Conservation (phyloP, 2,329 filamentous ascomycete genomes). For the Pseudogymnoascus sp. region DNA sequence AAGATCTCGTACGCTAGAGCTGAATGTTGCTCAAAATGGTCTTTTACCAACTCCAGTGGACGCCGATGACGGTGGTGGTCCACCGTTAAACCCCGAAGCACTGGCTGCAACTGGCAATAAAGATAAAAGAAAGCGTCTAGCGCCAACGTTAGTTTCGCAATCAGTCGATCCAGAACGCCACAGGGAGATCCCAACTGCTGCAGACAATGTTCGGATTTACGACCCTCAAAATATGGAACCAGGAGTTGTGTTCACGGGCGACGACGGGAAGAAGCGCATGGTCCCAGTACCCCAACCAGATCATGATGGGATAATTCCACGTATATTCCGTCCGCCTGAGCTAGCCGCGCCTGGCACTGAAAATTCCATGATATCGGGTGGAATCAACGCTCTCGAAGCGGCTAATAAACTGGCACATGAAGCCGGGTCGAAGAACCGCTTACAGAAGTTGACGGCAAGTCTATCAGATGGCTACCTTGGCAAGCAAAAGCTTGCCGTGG, state of each 20-base stretch:
- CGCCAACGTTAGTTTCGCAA: slow-evolving; percentile 24
- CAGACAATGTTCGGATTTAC: slow-evolving; percentile 18
- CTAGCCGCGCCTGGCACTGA: neutral
- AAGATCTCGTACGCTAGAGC: neutral
- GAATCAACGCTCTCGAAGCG: neutral
- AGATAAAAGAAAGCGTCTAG: slow-evolving; percentile 29
- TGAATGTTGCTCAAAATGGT: neutral
- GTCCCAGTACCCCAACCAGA: slow-evolving; percentile 1
- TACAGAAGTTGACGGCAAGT: slow-evolving; percentile 1
- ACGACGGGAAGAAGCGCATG: slow-evolving; percentile 20
- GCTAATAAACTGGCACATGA: slow-evolving; percentile 8
- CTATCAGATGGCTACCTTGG: slow-evolving; percentile 31
- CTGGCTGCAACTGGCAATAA: slow-evolving; percentile 10
- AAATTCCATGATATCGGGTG: neutral
- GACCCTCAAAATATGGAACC: slow-evolving; percentile 15
- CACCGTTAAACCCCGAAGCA: neutral
- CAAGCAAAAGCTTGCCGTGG: slow-evolving; percentile 29
- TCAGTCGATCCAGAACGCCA: slow-evolving; percentile 18
- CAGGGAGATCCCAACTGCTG: slow-evolving; percentile 21
- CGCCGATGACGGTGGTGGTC: neutral
- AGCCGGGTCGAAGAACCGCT: slow-evolving; percentile 2
- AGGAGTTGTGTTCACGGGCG: slow-evolving; percentile 16
- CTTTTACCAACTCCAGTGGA: neutral
- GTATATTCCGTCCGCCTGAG: neutral
- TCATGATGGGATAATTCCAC: neutral